phyloP scores from a whole-genome alignment of 768 basidiomycete species.

The Naganishia friedmannii region DNA sequence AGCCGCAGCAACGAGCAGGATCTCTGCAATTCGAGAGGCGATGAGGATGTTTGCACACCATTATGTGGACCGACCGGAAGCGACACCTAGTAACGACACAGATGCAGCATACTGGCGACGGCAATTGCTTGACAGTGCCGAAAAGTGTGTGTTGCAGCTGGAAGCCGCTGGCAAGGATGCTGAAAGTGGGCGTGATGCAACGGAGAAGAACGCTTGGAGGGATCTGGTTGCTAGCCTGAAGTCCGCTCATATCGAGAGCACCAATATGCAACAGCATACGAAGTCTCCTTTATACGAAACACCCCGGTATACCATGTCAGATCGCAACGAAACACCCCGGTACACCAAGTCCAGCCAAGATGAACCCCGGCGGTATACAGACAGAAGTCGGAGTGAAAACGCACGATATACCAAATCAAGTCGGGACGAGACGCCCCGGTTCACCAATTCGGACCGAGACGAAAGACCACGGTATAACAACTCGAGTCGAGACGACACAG shows the following conservation, averaged over 20 bases:
- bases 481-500: too few species aligned
- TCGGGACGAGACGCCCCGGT: too few species aligned
- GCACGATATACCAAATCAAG: too few species aligned
- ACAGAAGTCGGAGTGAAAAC: too few species aligned
- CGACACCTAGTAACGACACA: not conserved
- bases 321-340: too few species aligned
- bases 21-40: constrained; percentile 17
- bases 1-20: not conserved
- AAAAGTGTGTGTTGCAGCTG: not conserved
- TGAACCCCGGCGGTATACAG: too few species aligned
- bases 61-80: not conserved
- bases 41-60: constrained; percentile 1
- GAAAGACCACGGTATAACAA: too few species aligned
- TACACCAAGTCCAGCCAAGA: too few species aligned
- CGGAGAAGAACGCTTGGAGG: constrained; percentile 4
- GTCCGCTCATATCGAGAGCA: not conserved
- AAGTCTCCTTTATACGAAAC: not conserved
- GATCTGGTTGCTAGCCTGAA: not conserved
- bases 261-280: not conserved
- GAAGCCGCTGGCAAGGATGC: constrained; percentile 2
- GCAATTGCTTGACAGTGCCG: not conserved
- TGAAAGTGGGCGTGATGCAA: not conserved
- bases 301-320: not conserved
- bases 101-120: constrained; percentile 11
- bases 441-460: too few species aligned